Percentiles rank a stretch among this genome's conserved stretches.
Evolutionary conservation across 2,329 filamentous ascomycete genomes (phyloP).

Genomic region (Claviceps sorghi): DNA sequence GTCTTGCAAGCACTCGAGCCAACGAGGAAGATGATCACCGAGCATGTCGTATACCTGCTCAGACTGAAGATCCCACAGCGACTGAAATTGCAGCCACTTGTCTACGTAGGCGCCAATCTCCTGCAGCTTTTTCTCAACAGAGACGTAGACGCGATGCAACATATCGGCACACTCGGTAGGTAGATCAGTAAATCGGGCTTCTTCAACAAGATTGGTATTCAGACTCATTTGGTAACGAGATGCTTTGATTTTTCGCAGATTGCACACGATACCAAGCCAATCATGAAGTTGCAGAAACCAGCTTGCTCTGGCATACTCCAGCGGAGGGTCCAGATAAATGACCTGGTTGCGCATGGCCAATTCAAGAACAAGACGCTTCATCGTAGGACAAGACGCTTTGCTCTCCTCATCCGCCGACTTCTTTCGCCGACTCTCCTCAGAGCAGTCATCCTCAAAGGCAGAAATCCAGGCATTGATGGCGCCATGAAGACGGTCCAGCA

Average conservation of each 20-base stretch:
- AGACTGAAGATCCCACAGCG: constrained; percentile 91
- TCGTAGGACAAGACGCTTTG: constrained; percentile 43
- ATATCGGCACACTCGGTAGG: constrained; percentile 69
- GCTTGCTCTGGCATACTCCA: constrained; percentile 80
- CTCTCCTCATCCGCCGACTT: constrained; percentile 29
- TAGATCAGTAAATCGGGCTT: constrained; percentile 68
- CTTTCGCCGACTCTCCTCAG: constrained; percentile 39
- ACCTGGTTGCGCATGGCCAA: constrained; percentile 97
- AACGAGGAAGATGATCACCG: constrained; percentile 79
- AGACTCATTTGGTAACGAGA: constrained; percentile 86
- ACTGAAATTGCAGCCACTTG: constrained; percentile 98
- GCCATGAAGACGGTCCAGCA: constrained; percentile 68
- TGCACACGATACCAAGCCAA: constrained; percentile 88
- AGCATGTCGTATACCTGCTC: constrained; percentile 89
- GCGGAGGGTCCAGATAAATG: constrained; percentile 86
- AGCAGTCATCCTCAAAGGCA: constrained; percentile 55
- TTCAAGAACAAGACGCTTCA: constrained; percentile 70
- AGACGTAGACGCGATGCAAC: constrained; percentile 65
- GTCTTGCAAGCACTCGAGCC: constrained; percentile 92
- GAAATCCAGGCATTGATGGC: constrained; percentile 80
- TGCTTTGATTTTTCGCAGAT: constrained; percentile 85
- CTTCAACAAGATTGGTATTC: constrained; percentile 48
- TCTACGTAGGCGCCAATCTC: constrained; percentile 79
- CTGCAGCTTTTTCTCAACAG: constrained; percentile 68
- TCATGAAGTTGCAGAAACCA: constrained; percentile 89